Evolutionary conservation across 257 asterid genomes (phyloP).

Genomic region (Buddleja alternifolia): DNA sequence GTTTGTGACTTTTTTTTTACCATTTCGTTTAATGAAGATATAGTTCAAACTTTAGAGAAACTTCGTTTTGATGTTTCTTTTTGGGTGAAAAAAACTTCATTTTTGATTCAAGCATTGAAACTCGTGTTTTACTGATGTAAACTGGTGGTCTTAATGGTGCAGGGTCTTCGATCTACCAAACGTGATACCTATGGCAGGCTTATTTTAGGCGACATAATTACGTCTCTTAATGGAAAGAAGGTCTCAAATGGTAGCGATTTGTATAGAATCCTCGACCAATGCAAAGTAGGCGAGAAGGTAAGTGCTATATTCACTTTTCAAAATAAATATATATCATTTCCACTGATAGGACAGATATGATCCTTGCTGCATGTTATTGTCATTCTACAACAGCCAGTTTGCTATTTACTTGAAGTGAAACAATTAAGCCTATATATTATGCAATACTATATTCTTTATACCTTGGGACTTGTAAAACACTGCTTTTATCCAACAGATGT

Average conservation of each 20-base stretch:
- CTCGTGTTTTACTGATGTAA: not conserved
- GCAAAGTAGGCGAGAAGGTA: constrained; percentile 72
- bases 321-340: not conserved
- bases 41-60: constrained; percentile 1
- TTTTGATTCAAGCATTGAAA: not conserved
- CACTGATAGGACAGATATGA: not conserved
- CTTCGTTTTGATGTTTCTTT: no score
- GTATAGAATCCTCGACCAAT: constrained; percentile 73
- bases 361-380: not conserved
- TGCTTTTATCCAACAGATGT: not conserved
- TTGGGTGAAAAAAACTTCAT: not conserved
- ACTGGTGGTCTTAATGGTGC: constrained; percentile 26
- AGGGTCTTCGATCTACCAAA: constrained; percentile 68
- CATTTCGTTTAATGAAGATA: not conserved
- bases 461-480: not conserved
- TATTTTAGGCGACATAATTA: constrained; percentile 64
- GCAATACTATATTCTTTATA: no score
- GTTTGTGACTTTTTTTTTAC: not conserved
- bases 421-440: not conserved
- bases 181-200: constrained; percentile 72
- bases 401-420: not conserved
- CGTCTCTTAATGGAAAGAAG: constrained; percentile 68
- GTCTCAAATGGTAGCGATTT: constrained; percentile 65
- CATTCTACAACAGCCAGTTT: not conserved
- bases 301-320: constrained; percentile 21